phyloP scores from a whole-genome alignment of 2,329 filamentous ascomycete genomes.

The Lasiodiplodia hormozganensis region DNA sequence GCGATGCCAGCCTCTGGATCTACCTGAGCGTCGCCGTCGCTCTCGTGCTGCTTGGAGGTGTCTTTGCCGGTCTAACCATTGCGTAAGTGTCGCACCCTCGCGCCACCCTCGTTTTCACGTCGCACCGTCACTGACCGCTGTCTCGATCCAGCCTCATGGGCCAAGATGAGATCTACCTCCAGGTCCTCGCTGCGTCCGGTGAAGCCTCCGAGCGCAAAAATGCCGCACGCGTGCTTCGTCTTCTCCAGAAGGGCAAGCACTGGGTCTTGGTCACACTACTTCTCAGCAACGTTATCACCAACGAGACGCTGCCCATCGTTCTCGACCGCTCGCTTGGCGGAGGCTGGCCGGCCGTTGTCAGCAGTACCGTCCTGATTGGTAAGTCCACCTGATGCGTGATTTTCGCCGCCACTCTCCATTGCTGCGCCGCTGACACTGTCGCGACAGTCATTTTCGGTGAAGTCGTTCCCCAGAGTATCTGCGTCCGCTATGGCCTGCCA shows the following conservation, averaged over 20 bases:
- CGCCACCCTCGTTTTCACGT: neutral
- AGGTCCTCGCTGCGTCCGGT: constrained; percentile 87
- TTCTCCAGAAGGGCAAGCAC: constrained; percentile 90
- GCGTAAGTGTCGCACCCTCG: constrained; percentile 61
- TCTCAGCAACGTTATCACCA: constrained; percentile 95
- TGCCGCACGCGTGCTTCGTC: constrained; percentile 77
- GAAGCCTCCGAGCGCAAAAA: constrained; percentile 87
- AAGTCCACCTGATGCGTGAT: constrained; percentile 43
- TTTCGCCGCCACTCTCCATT: neutral
- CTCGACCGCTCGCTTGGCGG: constrained; percentile 92
- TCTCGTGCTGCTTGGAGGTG: constrained; percentile 86
- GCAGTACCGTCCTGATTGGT: constrained; percentile 94
- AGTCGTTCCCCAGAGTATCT: constrained; percentile 93
- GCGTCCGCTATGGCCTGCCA: constrained; percentile 91
- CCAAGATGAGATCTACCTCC: constrained; percentile 93
- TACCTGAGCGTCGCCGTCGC: constrained; percentile 79
- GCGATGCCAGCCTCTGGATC: constrained; percentile 76
- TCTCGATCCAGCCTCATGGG: constrained; percentile 62
- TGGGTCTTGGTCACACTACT: constrained; percentile 97
- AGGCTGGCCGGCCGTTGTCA: constrained; percentile 91
- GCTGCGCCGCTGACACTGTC: constrained; percentile 12
- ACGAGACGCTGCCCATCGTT: constrained; percentile 94
- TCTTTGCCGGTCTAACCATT: constrained; percentile 93
- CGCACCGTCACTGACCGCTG: constrained; percentile 35
- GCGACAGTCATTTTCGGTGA: constrained; percentile 92